phyloP scores from a whole-genome alignment of 208 protist genomes.

The Trypanosoma scelopori region DNA sequence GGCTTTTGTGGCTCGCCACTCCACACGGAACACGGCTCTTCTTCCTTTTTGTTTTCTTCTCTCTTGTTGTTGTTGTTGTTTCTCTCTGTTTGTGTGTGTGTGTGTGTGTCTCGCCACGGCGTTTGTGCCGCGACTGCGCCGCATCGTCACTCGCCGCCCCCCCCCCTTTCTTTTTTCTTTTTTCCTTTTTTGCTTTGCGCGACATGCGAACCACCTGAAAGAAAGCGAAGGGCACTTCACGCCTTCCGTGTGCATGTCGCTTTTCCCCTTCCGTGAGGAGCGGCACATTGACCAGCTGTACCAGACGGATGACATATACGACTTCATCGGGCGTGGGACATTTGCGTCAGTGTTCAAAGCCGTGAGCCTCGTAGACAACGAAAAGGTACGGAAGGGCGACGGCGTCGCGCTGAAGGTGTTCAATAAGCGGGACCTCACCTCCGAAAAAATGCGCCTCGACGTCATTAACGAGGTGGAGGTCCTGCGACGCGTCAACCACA shows the following conservation, averaged over 20 bases:
- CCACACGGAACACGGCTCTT: not conserved
- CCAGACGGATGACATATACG: constrained; percentile 75
- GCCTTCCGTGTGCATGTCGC: constrained; percentile 30
- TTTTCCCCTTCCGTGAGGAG: constrained; percentile 62
- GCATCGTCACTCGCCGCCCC: constrained; percentile 8
- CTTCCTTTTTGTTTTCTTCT: not conserved
- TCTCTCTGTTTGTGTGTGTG: too few relatives aligned
- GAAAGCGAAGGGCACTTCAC: constrained; percentile 8
- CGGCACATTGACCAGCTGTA: constrained; percentile 64
- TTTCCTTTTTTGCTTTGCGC: not conserved
- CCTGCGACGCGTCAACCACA: constrained; percentile 55
- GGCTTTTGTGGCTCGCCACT: not conserved
- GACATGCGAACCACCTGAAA: not conserved
- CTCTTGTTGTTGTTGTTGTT: not conserved
- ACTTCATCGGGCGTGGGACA: constrained; percentile 81
- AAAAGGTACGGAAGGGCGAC: constrained; percentile 37
- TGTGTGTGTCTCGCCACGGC: too few relatives aligned
- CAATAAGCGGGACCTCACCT: constrained; percentile 60
- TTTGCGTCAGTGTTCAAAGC: constrained; percentile 84
- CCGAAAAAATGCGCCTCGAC: constrained; percentile 65
- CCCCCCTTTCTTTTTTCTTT: constrained; percentile 21
- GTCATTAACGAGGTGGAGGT: constrained; percentile 85
- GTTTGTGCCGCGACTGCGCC: not conserved
- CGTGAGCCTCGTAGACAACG: constrained; percentile 40
- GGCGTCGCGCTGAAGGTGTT: constrained; percentile 84